Conservation (phyloP, 371 early-diverging fungal genomes). For the Lichtheimia ramosa region DNA sequence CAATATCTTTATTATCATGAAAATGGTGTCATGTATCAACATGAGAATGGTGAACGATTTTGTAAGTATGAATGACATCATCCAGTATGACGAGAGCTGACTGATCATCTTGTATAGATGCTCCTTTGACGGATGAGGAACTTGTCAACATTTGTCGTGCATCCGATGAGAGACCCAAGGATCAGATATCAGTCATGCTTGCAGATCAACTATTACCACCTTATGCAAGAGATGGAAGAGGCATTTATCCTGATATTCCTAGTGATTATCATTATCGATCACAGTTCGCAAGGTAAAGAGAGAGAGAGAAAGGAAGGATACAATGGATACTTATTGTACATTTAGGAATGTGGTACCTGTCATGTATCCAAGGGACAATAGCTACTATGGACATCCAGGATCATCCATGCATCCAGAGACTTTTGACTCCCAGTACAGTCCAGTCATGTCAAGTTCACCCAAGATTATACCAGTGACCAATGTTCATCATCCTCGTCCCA, state of each 20-base stretch:
- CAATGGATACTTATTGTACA: too few species aligned
- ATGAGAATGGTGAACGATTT: constrained; percentile 28
- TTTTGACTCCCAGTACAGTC: constrained; percentile 7
- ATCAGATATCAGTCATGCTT: constrained; percentile 39
- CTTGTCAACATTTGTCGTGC: constrained; percentile 40
- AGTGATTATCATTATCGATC: background rate
- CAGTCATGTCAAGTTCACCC: constrained; percentile 9
- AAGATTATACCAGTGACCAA: background rate
- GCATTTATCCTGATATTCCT: constrained; percentile 3
- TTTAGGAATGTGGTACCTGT: too few species aligned
- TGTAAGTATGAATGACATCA: background rate
- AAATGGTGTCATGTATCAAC: constrained; percentile 24
- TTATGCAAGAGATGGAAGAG: constrained; percentile 2
- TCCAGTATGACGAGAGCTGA: too few species aligned
- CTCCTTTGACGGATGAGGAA: constrained; percentile 31
- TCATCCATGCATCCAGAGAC: background rate
- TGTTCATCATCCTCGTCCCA: background rate
- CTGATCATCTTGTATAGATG: constrained; percentile 14
- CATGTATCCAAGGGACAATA: background rate
- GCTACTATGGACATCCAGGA: background rate
- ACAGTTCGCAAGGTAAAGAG: background rate
- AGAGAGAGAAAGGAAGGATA: too few species aligned
- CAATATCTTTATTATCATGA: constrained; percentile 41
- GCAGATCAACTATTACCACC: constrained; percentile 12
- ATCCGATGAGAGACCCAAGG: constrained; percentile 39